Evolutionary conservation across 225 moss, liverwort and hornwort species (phyloP), one percentile per base, ranked within the genome.

Genomic region (Polytrichum commune): DNA sequence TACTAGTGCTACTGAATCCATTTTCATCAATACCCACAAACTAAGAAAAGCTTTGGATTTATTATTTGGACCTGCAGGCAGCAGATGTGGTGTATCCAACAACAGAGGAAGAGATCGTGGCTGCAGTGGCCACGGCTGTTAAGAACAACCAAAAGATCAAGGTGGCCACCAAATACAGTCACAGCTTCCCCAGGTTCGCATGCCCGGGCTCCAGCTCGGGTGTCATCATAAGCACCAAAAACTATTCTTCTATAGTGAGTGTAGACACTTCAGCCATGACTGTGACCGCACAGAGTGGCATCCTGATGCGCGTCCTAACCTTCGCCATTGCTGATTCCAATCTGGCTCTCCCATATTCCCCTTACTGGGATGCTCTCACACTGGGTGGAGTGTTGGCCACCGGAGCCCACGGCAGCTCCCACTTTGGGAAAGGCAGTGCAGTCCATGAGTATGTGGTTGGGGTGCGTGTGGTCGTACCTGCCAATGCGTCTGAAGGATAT

Each of bases 401-500:
- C 56, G 60, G 78, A 5, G 91, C 70, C 1, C 89, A 87, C 60
- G 91, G 83, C 6, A 87, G 85, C 74, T 69, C 81, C 20, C 61
- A 81, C 0, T 87, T 80, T 80, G 79, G 82, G 1, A 73, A 73
- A 68, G 91, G 91, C 2, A 73, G 89, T 24, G 73, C 80, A 0
- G 57, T 89, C 4, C 80, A 89, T 63, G 91, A 89, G 75, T 46
- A 13, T 46, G 46, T 46, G 46, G 23, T 72, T 1, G 78, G 63
- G 0, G 70, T 89, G 78, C 68, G 69, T 23, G 54, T 89, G 5
- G 82, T 91, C 27, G 74, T 84, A n/a, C 89, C 91, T 0, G 91
- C 75, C 0, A 35, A 30, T 1, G 78, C 78, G 0, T 58, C 67
- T 0, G 75, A 91, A 53, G 86, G 91, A 1, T 89, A 27, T 1